Evolutionary conservation across 768 basidiomycete species (phyloP), one percentile per base, ranked within the genome.

Genomic region (Guyanaporus albipodus): DNA sequence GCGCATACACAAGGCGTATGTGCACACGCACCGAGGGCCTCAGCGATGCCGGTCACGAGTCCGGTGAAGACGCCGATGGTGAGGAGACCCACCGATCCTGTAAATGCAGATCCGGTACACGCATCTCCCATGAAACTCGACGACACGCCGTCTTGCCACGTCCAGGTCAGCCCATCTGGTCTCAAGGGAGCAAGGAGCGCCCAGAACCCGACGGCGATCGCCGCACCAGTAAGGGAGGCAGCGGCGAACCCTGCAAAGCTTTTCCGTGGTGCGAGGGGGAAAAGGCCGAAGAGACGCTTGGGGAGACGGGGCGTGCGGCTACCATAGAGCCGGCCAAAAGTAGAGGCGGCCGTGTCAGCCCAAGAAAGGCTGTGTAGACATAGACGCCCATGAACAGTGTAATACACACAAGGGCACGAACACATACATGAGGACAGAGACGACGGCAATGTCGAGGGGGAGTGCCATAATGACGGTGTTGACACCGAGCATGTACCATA

Each of bases 341-440:
- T 94, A 9, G 93, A 95, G 6, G 93, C 93, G 15, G 91, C 83
- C 2, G 93, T 95, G 66, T 96, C 93, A 0, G 91, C 92, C 93
- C 93, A 96, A 26, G 91, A 92, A 38, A 96, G 81, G 51, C 92
- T 95, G 57, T 29, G 27, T 0, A 18, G 11, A 17, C 19, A 31
- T 21, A 14, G 15, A 46, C 8, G 7, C 17, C 44, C n/a, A 17
- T 15, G 6, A 8, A n/a, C 31, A 8, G 8, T 3, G 24, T 31
- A 22, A 51, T 3, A 47, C n/a, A 15, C 24, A 17, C 6, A 31
- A 22, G 22, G 31, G n/a, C 2, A 18, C 22, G 32, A 33, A 8
- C 8, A 75, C 87, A 57, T 63, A 89, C 92, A 92, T 90, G 54
- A 94, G 75, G 54, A 96, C 86, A 7, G 91, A 78, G 12, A 95